Evolutionary conservation across 768 basidiomycete species (phyloP).

Genomic region (Leccinum longicurvipes): DNA sequence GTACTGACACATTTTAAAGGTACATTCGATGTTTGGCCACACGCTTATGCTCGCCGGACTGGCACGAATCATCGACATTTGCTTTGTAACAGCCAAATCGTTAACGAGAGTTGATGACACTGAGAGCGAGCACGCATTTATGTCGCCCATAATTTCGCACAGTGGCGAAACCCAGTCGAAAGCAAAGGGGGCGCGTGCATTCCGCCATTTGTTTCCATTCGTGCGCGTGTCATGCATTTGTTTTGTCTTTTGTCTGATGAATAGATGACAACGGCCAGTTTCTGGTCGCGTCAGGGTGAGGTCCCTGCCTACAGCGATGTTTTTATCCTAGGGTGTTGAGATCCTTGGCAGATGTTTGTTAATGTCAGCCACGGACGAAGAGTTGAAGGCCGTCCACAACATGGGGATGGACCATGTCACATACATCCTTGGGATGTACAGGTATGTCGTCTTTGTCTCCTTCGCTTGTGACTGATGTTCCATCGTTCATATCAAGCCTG

Average conservation of each 20-base stretch:
- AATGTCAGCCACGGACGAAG: constrained; percentile 94
- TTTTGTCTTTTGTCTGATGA: constrained; percentile 2
- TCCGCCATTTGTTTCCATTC: constrained; percentile 84
- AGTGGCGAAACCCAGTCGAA: constrained; percentile 7
- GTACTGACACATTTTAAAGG: constrained; percentile 36
- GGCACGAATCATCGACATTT: constrained; percentile 78
- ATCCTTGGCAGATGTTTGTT: constrained; percentile 61
- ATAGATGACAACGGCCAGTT: constrained; percentile 39
- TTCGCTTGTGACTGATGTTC: neutral
- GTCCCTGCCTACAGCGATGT: neutral
- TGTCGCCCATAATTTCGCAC: constrained; percentile 32
- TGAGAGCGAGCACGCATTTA: constrained; percentile 65
- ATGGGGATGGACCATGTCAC: constrained; percentile 89
- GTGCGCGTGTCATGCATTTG: constrained; percentile 44
- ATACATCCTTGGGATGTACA: constrained; percentile 81
- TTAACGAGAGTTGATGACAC: constrained; percentile 42
- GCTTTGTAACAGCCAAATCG: constrained; percentile 55
- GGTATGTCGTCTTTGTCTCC: constrained; percentile 38
- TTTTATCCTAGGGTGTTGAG: neutral
- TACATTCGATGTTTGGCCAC: constrained; percentile 79
- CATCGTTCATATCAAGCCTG: constrained; percentile 25
- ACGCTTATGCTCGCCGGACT: constrained; percentile 82
- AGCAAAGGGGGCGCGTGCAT: constrained; percentile 51
- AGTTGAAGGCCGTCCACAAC: constrained; percentile 65
- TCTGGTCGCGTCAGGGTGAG: constrained; percentile 72